Evolutionary conservation across 805 yeast species (phyloP).

Genomic region (Schizosaccharomyces octosporus): DNA sequence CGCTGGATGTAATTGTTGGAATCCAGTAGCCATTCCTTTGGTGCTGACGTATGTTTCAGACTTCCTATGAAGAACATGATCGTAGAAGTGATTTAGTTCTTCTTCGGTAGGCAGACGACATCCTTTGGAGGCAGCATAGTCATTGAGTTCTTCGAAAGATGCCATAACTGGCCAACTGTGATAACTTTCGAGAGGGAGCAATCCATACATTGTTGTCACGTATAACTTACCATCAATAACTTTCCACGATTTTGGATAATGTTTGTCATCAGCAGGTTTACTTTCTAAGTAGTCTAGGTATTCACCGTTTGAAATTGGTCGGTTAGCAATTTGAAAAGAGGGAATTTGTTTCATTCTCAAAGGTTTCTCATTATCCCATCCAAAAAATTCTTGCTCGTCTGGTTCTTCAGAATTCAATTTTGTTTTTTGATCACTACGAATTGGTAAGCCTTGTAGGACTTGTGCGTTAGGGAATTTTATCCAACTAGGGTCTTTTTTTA

Average conservation of each 20-base stretch:
- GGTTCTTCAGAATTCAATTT: not conserved
- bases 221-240: constrained; percentile 3
- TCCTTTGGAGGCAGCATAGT: constrained; percentile 6
- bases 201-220: constrained; percentile 7
- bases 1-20: constrained; percentile 8
- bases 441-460: not conserved
- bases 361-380: constrained; percentile 10
- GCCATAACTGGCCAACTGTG: constrained; percentile 8
- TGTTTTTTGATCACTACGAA: no score
- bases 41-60: not conserved
- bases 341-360: not conserved
- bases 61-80: not conserved
- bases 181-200: constrained; percentile 2
- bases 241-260: constrained; percentile 6
- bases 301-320: constrained; percentile 7
- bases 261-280: not conserved
- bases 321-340: constrained; percentile 5
- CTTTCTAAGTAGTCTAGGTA: constrained; percentile 4
- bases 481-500: not conserved
- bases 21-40: constrained; percentile 3
- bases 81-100: constrained; percentile 7
- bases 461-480: not conserved
- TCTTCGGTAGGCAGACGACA: constrained; percentile 8
- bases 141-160: constrained; percentile 7
- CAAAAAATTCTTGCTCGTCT: constrained; percentile 1